Evolutionary conservation across 306 rosid species (phyloP).

Genomic region (Citrullus amarus): DNA sequence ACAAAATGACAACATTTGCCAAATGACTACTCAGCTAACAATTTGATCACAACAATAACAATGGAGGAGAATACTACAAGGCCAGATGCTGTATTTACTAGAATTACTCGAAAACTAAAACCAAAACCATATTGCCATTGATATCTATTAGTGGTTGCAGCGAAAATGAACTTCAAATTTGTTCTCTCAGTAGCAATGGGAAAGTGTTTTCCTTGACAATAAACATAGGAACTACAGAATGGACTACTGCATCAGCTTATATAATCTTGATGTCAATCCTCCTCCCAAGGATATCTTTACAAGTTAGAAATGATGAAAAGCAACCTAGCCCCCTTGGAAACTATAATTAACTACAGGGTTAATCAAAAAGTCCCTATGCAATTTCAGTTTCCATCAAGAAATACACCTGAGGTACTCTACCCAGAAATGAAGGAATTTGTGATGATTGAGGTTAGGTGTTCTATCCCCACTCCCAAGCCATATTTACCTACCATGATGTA

Average conservation of each 20-base stretch:
- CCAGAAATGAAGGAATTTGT: background rate
- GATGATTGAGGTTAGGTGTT: slow-evolving; percentile 1
- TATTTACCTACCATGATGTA: slow-evolving; percentile 10
- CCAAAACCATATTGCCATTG: background rate
- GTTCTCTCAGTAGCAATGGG: background rate
- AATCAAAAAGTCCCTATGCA: slow-evolving; percentile 16
- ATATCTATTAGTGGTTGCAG: background rate
- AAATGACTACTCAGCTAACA: background rate
- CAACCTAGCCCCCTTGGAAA: background rate
- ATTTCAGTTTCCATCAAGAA: slow-evolving; percentile 8
- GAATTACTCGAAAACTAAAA: background rate
- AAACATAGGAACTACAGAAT: background rate
- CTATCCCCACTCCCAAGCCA: slow-evolving; percentile 8
- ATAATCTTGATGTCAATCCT: background rate
- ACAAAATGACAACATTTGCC: background rate
- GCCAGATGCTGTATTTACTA: background rate
- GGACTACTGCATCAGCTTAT: background rate
- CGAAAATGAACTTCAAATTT: background rate
- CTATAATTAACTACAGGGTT: background rate
- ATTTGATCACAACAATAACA: background rate
- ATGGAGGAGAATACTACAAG: background rate
- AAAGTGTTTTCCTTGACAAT: background rate
- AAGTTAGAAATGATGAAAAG: slow-evolving; percentile 8
- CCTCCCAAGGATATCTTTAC: slow-evolving; percentile 11
- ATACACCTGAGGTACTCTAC: background rate